These are phyloP conservation scores for Trypanosoma theileri DNA, from an alignment of 208 protist species.

Conservation along the genomic window DNA sequence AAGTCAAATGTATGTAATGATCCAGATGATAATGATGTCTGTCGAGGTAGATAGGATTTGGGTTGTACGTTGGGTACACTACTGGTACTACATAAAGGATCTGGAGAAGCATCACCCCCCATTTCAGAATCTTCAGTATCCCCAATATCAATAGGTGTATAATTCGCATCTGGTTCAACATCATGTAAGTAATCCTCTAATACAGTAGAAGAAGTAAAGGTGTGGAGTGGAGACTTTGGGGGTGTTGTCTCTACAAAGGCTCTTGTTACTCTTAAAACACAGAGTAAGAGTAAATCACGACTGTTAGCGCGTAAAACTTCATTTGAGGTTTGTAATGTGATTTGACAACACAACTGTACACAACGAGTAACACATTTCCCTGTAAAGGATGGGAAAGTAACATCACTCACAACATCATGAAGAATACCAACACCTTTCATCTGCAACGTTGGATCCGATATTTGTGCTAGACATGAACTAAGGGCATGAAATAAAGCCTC, in stretches of 20 bases:
- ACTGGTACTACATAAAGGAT: constrained; percentile 8
- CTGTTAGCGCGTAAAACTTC: constrained; percentile 34
- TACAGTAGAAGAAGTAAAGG: constrained; percentile 55
- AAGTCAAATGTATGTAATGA: constrained; percentile 12
- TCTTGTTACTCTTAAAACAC: constrained; percentile 33
- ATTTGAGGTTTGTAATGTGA: constrained; percentile 35
- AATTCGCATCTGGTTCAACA: constrained; percentile 59
- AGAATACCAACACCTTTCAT: constrained; percentile 46
- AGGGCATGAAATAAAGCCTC: constrained; percentile 46
- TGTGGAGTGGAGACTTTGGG: constrained; percentile 1
- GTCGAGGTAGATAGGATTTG: not conserved
- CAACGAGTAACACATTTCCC: constrained; percentile 42
- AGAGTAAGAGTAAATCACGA: constrained; percentile 34
- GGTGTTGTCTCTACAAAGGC: constrained; percentile 35
- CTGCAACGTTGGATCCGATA: constrained; percentile 40
- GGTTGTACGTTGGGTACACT: not conserved
- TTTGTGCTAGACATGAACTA: constrained; percentile 36
- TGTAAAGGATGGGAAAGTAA: constrained; percentile 32
- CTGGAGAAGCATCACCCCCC: not conserved
- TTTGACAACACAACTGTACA: constrained; percentile 47
- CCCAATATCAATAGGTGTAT: constrained; percentile 43
- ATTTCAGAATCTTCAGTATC: not conserved
- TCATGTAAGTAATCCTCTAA: constrained; percentile 65
- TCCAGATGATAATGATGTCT: not conserved
- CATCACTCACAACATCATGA: constrained; percentile 33